phyloP scores from a whole-genome alignment of 768 basidiomycete genomes.

The Phlebiopsis flavidoalba region DNA sequence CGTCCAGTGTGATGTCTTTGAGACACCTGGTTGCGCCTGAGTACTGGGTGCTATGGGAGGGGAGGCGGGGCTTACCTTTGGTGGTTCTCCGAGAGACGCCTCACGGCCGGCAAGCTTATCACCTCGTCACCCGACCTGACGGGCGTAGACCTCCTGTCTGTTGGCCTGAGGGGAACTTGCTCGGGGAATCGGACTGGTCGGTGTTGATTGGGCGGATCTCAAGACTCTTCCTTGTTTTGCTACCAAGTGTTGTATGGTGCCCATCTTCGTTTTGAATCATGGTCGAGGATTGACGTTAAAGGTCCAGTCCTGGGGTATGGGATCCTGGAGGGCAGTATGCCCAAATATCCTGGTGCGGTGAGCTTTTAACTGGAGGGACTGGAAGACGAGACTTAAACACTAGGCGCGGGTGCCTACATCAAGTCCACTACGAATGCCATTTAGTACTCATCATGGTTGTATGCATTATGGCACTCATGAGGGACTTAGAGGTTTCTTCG shows the following conservation, averaged over 20 bases:
- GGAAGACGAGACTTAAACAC: slow-evolving; percentile 53
- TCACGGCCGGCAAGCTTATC: slow-evolving; percentile 59
- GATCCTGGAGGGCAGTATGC: slow-evolving; percentile 66
- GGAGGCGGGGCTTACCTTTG: slow-evolving; percentile 35
- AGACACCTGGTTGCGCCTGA: slow-evolving; percentile 52
- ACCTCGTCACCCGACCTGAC: slow-evolving; percentile 23
- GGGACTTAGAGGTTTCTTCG: slow-evolving; percentile 94
- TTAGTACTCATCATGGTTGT: too few species aligned
- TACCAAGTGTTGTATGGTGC: slow-evolving; percentile 47
- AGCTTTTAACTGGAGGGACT: slow-evolving; percentile 35
- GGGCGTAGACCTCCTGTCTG: neutral
- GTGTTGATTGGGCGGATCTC: slow-evolving; percentile 9
- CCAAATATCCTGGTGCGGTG: slow-evolving; percentile 62
- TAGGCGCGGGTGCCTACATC: slow-evolving; percentile 55
- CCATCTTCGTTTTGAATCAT: slow-evolving; percentile 41
- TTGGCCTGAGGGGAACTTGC: neutral
- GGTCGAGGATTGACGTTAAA: slow-evolving; percentile 63
- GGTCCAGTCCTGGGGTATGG: slow-evolving; percentile 67
- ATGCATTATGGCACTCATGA: slow-evolving; percentile 32
- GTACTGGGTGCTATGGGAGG: neutral
- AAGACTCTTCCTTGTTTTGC: slow-evolving; percentile 44
- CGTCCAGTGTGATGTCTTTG: slow-evolving; percentile 72
- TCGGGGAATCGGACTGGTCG: neutral
- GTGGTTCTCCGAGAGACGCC: slow-evolving; percentile 54
- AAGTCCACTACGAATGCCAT: slow-evolving; percentile 58